Evolutionary conservation across 805 yeast species (phyloP), one percentile per base, ranked within the genome.

Genomic region (Wickerhamiella qilinensis): DNA sequence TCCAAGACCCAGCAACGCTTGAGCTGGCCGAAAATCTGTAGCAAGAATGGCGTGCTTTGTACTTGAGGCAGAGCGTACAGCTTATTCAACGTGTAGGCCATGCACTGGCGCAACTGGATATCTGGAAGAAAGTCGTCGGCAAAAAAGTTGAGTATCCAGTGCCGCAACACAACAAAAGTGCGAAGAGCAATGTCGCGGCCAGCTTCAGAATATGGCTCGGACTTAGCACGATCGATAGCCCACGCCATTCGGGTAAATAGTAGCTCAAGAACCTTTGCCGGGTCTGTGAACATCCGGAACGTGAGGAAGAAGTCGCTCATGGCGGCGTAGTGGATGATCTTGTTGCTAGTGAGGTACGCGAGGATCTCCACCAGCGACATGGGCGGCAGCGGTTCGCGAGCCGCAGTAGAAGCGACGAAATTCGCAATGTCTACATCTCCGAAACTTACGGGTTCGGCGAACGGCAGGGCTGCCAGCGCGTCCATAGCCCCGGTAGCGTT

Each of bases 81-180:
- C 9, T 38, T 59, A 53, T 71, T 66, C 30, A 74, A 46, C 14
- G 46, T 39, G 32, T 41, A 30, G 18, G 49, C 50, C 40, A 73
- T 67, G 19, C 56, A 47, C 18, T 49, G 45, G 39, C 85, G 60
- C 25, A 78, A 57, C 38, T 67, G 63, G 17, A 59, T 48, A 35
- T 70, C 64, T 14, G 69, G 57, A 20, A 77, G 61, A 54, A 86
- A 91, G 56, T 91, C 97, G 53, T 82, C 88, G 31, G 74, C 67
- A 50, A 84, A 91, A 55, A 82, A 86, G 56, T 86, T 88, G 42
- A 82, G 58, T 16, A 88, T 56, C 94, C 97, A 88, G 60, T 83
- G 94, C 51, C 96, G 71, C 32, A 91, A 49, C 21, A 80, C 75
- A 20, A 83, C 94, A 61, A 86, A 88, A 0, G 93, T 77, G 49